A percentile compares a stretch with the other conserved stretches of the same genome.
Conservation (phyloP, 2,329 filamentous ascomycete species). For the Colletotrichum spaethianum region DNA sequence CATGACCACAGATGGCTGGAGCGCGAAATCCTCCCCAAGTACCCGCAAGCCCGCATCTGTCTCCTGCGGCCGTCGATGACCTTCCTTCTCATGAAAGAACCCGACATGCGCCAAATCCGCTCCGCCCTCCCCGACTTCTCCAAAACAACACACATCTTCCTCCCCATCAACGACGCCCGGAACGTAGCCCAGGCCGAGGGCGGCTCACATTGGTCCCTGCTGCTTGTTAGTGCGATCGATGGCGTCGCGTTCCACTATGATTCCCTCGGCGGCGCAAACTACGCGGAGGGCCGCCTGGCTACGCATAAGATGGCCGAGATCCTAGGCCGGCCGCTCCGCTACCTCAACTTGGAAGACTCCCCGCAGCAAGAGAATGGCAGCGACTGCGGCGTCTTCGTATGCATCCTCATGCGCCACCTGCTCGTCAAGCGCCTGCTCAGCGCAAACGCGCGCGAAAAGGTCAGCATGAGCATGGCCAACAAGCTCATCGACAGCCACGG, state of each 20-base stretch:
- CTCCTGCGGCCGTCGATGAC: conserved; percentile 94
- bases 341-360: conserved; percentile 85
- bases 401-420: conserved; percentile 94
- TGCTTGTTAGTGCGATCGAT: conserved; percentile 91
- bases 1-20: conserved; percentile 78
- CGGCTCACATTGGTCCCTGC: conserved; percentile 93
- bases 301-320: conserved; percentile 79
- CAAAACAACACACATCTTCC: conserved; percentile 90
- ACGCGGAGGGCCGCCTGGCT: conserved; percentile 78
- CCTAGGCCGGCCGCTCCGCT: conserved; percentile 77
- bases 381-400: conserved; percentile 97
- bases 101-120: conserved; percentile 67
- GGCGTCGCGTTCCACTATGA: conserved; percentile 98
- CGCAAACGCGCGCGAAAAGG: conserved; percentile 85
- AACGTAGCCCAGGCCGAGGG: conserved; percentile 86
- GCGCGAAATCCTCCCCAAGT: conserved; percentile 85
- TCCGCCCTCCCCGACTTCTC: conserved; percentile 86
- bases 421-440: conserved; percentile 85
- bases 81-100: conserved; percentile 87
- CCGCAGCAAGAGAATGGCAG: conserved; percentile 93
- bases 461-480: conserved; percentile 93
- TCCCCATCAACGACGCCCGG: conserved; percentile 92
- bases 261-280: conserved; percentile 83
- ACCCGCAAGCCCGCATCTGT: conserved; percentile 87
- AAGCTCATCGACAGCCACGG: conserved; percentile 85